Percentiles rank a stretch among this genome's conserved stretches.
Evolutionary conservation across 345 rosid species (phyloP).

Genomic region (Dipteronia sinensis): DNA sequence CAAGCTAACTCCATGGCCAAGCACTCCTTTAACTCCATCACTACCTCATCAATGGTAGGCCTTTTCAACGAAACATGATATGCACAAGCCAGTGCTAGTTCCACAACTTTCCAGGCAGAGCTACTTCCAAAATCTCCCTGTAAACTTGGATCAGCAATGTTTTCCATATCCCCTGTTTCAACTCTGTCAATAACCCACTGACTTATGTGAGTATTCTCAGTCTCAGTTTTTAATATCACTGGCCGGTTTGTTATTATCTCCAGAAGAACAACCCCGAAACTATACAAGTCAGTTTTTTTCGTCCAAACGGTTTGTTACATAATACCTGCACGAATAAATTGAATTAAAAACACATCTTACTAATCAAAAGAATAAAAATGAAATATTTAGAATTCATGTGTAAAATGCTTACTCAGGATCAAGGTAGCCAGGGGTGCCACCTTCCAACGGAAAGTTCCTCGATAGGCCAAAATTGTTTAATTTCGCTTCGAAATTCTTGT

Average conservation of each 20-base stretch:
- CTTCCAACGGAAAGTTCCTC: constrained; percentile 22
- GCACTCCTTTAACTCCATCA: constrained; percentile 31
- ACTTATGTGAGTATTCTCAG: constrained; percentile 26
- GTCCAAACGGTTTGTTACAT: constrained; percentile 27
- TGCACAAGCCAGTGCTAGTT: constrained; percentile 45
- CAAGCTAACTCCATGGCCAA: not conserved
- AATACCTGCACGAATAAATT: constrained; percentile 23
- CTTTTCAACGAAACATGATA: constrained; percentile 29
- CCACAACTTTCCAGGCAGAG: constrained; percentile 45
- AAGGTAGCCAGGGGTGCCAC: constrained; percentile 53
- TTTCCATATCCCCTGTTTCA: constrained; percentile 39
- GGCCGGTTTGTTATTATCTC: constrained; percentile 39
- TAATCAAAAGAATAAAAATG: not conserved
- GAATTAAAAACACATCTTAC: too few species aligned
- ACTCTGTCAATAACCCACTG: constrained; percentile 33
- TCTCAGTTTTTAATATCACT: constrained; percentile 15
- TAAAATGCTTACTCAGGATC: constrained; percentile 25
- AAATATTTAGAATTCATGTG: not conserved
- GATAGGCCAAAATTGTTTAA: constrained; percentile 38
- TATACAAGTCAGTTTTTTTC: constrained; percentile 47
- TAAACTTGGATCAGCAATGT: constrained; percentile 39
- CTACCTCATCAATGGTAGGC: constrained; percentile 38
- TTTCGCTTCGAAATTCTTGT: constrained; percentile 28
- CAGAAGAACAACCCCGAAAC: constrained; percentile 47
- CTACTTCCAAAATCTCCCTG: constrained; percentile 27